These are phyloP conservation scores for Melampsora larici-populina DNA, from an alignment of 1,284 basidiomycete species.

Conservation along the genomic window DNA sequence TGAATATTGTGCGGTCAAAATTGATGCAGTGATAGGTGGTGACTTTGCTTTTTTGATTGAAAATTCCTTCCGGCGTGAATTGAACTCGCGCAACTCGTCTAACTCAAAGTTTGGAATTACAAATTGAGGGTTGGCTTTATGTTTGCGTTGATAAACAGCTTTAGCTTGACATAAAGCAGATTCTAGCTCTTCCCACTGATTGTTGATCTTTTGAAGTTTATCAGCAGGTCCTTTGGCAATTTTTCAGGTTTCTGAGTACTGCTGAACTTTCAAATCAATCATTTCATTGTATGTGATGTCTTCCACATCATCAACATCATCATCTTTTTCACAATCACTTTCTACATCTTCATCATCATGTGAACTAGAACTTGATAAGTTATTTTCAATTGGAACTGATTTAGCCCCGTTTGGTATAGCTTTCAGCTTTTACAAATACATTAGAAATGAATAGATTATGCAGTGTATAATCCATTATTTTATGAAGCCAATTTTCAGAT, in stretches of 20 bases:
- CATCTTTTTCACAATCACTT: too few species aligned
- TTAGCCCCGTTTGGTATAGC: too few species aligned
- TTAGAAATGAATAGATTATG: too few species aligned
- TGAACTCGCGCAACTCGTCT: conserved; percentile 21
- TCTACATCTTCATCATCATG: conserved; percentile 7
- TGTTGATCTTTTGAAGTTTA: not conserved
- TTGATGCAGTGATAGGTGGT: conserved; percentile 9
- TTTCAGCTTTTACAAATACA: too few species aligned
- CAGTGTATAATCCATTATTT: too few species aligned
- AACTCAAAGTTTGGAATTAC: not conserved
- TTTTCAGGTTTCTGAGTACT: not conserved
- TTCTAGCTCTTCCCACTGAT: conserved; percentile 9
- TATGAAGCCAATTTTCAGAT: too few species aligned
- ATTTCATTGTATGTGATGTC: too few species aligned
- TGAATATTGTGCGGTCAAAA: conserved; percentile 23
- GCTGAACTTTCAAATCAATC: too few species aligned
- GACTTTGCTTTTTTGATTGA: not conserved
- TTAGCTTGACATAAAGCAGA: conserved; percentile 3
- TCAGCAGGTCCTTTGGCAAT: too few species aligned
- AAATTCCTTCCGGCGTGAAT: not conserved
- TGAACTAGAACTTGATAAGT: not conserved
- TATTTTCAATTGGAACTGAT: too few species aligned
- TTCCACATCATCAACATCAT: too few species aligned
- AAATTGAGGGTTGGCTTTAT: not conserved
- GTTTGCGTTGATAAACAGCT: not conserved